Conservation (phyloP, 1,284 basidiomycete species). For the Meira miltonrushii region DNA sequence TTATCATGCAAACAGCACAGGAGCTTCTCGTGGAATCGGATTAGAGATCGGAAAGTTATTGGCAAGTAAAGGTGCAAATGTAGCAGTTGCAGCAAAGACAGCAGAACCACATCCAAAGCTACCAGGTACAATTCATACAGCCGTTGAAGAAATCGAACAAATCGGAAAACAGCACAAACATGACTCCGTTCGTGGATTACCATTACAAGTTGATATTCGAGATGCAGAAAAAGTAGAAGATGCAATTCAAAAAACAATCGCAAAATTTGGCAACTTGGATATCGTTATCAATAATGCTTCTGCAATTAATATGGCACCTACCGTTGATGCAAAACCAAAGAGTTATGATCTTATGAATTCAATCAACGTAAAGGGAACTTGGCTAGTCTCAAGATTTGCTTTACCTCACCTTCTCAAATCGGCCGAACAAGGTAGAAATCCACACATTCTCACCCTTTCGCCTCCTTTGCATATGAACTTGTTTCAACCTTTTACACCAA, state of each 20-base stretch:
- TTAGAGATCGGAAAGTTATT: conserved; percentile 37
- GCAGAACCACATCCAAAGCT: conserved; percentile 24
- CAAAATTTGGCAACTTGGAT: conserved; percentile 44
- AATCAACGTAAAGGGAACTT: conserved; percentile 48
- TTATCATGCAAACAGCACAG: too few species aligned
- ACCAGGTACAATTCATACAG: conserved; percentile 51
- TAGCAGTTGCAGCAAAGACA: conserved; percentile 41
- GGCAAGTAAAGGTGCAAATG: conserved; percentile 35
- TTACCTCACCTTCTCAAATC: conserved; percentile 43
- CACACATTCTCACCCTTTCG: conserved; percentile 48
- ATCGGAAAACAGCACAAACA: conserved; percentile 20
- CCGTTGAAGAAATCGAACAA: conserved; percentile 41
- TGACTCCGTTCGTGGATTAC: conserved; percentile 23
- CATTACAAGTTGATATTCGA: conserved; percentile 50
- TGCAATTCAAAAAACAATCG: conserved; percentile 28
- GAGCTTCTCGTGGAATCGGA: conserved; percentile 41
- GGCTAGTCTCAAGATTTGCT: conserved; percentile 40
- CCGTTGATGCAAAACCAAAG: conserved; percentile 32
- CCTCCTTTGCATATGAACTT: conserved; percentile 39
- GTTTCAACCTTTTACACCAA: conserved; percentile 10
- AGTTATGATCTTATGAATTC: conserved; percentile 25
- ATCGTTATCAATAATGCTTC: conserved; percentile 51
- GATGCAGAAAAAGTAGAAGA: conserved; percentile 34
- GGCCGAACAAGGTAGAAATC: conserved; percentile 25
- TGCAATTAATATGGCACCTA: conserved; percentile 45